Base-by-base conservation (phyloP, 1,139 yeast genomes). In the Yamadazyma membranifaciens region DNA sequence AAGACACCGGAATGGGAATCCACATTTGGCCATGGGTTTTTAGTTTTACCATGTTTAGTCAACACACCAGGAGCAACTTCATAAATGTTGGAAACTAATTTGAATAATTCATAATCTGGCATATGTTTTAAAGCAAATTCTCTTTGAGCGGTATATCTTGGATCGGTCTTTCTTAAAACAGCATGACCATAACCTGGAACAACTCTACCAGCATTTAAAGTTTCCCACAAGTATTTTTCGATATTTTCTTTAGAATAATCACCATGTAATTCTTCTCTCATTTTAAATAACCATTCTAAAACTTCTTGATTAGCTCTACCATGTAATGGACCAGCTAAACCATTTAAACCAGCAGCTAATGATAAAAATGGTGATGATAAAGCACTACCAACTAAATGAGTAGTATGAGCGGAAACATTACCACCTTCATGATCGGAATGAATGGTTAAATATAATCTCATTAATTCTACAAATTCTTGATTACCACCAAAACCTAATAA, bases 351-450 rank as follows among this genome's bases (percentile, higher is more conserved):
- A 44, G 97, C 96, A 48, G 97, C 84, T 56, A 87, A 81, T 36
- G 96, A 86, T 60, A 91, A 78, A 79, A 78, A 88, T 62, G 97
- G 97, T 45, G 95, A 89, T 20, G 96, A 83, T 57, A 91, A 79
- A 44, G 98, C 97, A 29, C 96, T 87, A 56, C 97, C 97, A 51
- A 91, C 97, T 69, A 91, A 78, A 72, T 91, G 97, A 53, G 98
- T 89, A 59, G 97, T 82, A 76, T 91, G 98, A 40, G 97, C 97
- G 48, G 96, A 87, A 48, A 91, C 98, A 63, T 91, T 91, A 70
- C 98, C 98, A 74, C 97, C 97, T 75, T 91, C 98, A 73, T 91
- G 98, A 69, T 91, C 97, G 42, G 95, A 89, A 76, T 91, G 98
- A 60, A 91, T 84, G 52, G 96, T 87, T 63, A 88, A 78, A 78